Conservation (phyloP, 352 stramenopile genomes). For the Hyphochytrium catenoides region DNA sequence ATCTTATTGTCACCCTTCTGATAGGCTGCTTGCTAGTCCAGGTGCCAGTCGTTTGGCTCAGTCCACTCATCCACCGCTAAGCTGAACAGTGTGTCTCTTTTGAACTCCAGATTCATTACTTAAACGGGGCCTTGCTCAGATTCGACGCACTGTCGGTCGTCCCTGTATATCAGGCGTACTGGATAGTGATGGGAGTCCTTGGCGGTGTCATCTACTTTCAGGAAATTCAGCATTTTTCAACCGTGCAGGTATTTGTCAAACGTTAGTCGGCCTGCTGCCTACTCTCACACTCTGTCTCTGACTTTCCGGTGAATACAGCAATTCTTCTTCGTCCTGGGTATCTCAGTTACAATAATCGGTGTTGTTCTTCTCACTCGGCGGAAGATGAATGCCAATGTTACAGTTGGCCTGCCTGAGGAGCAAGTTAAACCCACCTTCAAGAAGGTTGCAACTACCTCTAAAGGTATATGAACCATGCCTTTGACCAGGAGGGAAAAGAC, state of each 20-base stretch:
- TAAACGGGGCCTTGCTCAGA: constrained; percentile 39
- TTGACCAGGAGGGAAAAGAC: background rate
- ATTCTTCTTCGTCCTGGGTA: constrained; percentile 46
- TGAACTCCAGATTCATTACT: constrained; percentile 30
- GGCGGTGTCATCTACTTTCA: constrained; percentile 73
- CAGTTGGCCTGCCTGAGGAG: constrained; percentile 2
- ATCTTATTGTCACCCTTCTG: constrained; percentile 32
- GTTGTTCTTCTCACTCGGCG: constrained; percentile 48
- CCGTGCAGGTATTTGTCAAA: too few species aligned
- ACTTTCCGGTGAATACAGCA: constrained; percentile 2
- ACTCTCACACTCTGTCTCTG: too few species aligned
- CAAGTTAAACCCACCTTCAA: constrained; percentile 9
- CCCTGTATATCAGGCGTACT: constrained; percentile 62
- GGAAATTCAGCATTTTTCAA: constrained; percentile 55
- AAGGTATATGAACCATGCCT: background rate
- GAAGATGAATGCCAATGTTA: constrained; percentile 17
- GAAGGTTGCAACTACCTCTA: background rate
- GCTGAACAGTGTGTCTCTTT: background rate
- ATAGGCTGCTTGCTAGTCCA: constrained; percentile 29
- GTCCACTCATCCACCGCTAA: background rate
- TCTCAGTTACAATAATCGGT: constrained; percentile 46
- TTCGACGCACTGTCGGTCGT: constrained; percentile 58
- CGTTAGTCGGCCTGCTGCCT: too few species aligned
- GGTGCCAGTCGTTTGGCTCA: background rate
- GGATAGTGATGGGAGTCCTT: constrained; percentile 60